Evolutionary conservation across 225 moss, liverwort and hornwort species (phyloP).

Genomic region (Polytrichum formosum): DNA sequence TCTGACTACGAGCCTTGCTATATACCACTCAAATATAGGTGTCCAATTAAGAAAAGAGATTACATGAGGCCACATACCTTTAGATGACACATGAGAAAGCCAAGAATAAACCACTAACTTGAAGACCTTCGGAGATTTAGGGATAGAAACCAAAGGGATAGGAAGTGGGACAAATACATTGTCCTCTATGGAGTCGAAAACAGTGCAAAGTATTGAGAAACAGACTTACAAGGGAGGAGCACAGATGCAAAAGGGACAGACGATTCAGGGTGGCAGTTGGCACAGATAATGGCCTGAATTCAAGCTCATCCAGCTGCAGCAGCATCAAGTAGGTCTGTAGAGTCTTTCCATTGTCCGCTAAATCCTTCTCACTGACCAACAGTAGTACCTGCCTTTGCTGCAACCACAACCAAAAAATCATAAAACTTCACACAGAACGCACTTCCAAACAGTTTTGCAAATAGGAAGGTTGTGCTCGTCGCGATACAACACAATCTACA

Average conservation of each 20-base stretch:
- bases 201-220: too few relatives aligned
- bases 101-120: too few relatives aligned
- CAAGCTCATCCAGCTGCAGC: conserved; percentile 69
- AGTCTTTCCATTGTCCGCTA: conserved; percentile 39
- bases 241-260: conserved; percentile 56
- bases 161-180: too few relatives aligned
- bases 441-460: background rate
- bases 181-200: too few relatives aligned
- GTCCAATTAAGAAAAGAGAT: too few relatives aligned
- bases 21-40: too few relatives aligned
- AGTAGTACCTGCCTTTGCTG: conserved; percentile 78
- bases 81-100: too few relatives aligned
- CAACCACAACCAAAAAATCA: background rate
- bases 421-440: background rate
- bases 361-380: conserved; percentile 65
- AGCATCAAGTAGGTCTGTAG: conserved; percentile 80
- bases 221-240: conserved; percentile 50
- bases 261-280: conserved; percentile 30
- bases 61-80: too few relatives aligned
- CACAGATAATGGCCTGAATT: conserved; percentile 48
- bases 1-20: too few relatives aligned
- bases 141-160: too few relatives aligned
- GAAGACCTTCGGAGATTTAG: too few relatives aligned
- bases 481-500: background rate
- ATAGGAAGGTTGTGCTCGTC: background rate